phyloP scores from a whole-genome alignment of 2,329 filamentous ascomycete species.

The Colletotrichum kahawae region DNA sequence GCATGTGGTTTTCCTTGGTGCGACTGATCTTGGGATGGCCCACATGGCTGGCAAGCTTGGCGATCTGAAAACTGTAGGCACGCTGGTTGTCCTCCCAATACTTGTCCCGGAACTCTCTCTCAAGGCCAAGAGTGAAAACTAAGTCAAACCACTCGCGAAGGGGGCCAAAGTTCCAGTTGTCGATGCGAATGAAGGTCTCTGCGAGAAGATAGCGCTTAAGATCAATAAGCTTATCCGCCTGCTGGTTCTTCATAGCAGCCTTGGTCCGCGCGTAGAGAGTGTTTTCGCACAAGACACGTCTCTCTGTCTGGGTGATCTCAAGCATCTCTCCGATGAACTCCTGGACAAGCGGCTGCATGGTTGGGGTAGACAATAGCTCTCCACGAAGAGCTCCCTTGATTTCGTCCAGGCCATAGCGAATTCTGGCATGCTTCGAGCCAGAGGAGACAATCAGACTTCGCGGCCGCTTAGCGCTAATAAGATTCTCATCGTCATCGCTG shows the following conservation, averaged over 20 bases:
- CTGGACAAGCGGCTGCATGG: neutral
- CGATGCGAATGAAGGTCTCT: slow-evolving; percentile 6
- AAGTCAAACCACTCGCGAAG: slow-evolving; percentile 8
- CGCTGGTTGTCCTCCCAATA: slow-evolving; percentile 11
- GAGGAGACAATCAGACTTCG: neutral
- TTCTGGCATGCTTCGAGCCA: neutral
- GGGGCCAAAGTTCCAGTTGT: neutral
- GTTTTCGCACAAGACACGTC: neutral
- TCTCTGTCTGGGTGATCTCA: neutral
- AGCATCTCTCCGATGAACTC: neutral
- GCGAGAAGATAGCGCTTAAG: neutral
- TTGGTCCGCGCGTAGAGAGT: neutral
- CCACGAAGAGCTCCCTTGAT: neutral
- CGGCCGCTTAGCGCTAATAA: neutral
- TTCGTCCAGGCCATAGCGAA: neutral
- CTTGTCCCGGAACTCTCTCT: neutral
- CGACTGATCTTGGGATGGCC: neutral
- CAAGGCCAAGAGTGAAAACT: neutral
- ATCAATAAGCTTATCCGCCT: neutral
- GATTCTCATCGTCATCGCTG: neutral
- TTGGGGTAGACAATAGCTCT: neutral
- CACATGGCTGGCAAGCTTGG: neutral
- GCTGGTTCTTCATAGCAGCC: neutral
- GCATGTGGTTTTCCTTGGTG: neutral
- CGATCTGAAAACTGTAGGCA: neutral